Conservation (phyloP, 371 early-diverging fungal genomes). For the Saksenaea vasiformis region DNA sequence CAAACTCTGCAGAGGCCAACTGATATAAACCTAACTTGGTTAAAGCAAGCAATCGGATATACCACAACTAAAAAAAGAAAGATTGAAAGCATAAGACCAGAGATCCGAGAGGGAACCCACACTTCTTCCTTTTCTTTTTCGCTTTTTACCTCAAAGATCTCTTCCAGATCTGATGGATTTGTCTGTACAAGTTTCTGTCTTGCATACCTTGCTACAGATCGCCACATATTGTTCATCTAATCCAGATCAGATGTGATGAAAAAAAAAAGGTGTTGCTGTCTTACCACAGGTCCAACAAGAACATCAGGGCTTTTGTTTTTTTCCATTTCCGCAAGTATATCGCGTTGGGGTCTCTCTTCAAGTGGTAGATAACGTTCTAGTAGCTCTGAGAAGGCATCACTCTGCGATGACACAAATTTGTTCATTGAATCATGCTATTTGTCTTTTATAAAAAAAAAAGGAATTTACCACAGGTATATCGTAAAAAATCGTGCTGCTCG, state of each 20-base stretch:
- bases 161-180: conserved; percentile 32
- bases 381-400: conserved; percentile 56
- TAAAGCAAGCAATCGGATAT: conserved; percentile 54
- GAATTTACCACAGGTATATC: conserved; percentile 57
- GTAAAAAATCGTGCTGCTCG: conserved; percentile 53
- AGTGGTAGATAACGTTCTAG: conserved; percentile 55
- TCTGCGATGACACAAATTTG: conserved; percentile 30
- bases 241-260: background rate
- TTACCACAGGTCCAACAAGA: conserved; percentile 38
- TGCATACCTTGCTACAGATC: conserved; percentile 59
- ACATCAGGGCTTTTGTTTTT: conserved; percentile 32
- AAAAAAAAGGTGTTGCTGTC: background rate
- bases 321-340: conserved; percentile 28
- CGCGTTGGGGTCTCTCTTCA: conserved; percentile 51
- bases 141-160: conserved; percentile 31
- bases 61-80: conserved; percentile 48
- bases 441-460: background rate
- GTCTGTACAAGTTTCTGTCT: conserved; percentile 53
- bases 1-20: conserved; percentile 63
- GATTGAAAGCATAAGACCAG: background rate
- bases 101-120: no score
- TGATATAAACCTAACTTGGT: conserved; percentile 57
- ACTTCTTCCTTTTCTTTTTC: no score
- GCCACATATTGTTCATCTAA: conserved; percentile 63
- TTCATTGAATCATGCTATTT: background rate